Percentiles rank a stretch among this genome's conserved stretches.
phyloP scores from a whole-genome alignment of 106 monocot genomes.

The Triglochin maritima region DNA sequence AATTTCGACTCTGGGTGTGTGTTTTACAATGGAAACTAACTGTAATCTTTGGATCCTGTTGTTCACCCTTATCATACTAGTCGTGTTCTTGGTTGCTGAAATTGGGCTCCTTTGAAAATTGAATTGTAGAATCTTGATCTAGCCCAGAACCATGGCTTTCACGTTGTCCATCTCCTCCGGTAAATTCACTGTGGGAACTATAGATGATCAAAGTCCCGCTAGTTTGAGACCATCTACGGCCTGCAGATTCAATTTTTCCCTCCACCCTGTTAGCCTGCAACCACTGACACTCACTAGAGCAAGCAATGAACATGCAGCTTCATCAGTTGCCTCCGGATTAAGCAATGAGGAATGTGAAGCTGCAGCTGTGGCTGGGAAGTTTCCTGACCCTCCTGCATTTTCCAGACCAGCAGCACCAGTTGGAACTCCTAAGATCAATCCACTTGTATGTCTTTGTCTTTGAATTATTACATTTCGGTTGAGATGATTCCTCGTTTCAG shows the following conservation, averaged over 20 bases:
- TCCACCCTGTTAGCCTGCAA: background rate
- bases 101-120: too few species aligned
- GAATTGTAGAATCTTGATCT: too few species aligned
- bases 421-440: conserved; percentile 67
- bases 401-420: conserved; percentile 34
- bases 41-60: too few species aligned
- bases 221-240: conserved; percentile 21
- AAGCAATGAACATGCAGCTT: conserved; percentile 26
- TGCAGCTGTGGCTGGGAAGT: conserved; percentile 75
- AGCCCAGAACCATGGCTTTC: conserved; percentile 35
- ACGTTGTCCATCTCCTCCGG: conserved; percentile 31
- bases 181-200: conserved; percentile 20
- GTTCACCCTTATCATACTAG: too few species aligned
- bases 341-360: conserved; percentile 93
- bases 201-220: conserved; percentile 26
- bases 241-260: conserved; percentile 4
- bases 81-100: too few species aligned
- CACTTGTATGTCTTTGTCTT: conserved; percentile 39
- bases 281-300: conserved; percentile 22
- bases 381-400: conserved; percentile 55
- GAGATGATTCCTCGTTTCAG: background rate
- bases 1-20: too few species aligned
- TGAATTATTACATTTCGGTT: background rate
- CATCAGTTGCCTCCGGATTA: conserved; percentile 31
- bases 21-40: too few species aligned